Evolutionary conservation across 441 rosid genomes (phyloP), one percentile per base, ranked within the genome.

Genomic region (Sinapis alba): DNA sequence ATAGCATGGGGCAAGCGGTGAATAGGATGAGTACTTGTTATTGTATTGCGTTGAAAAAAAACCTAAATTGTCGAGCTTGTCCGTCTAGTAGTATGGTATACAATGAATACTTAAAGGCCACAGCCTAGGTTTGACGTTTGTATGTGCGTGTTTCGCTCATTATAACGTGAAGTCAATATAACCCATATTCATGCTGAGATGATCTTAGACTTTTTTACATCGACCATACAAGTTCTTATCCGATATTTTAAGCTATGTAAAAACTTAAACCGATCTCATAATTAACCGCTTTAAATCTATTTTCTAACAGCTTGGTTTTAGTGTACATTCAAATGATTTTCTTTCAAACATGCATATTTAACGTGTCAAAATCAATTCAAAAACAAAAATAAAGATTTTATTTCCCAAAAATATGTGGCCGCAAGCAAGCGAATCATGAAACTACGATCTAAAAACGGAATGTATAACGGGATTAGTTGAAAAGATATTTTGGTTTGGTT

Each of bases 1-100:
- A n/a, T n/a, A 41, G 69, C 69, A 65, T 65, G 58, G 38, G 57
- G 15, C 56, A 64, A 24, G 69, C 23, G 15, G 69, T 26, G 38
- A 65, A 15, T 26, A 45, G 3, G 26, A 45, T 47, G 70, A 27
- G 16, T 15, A 16, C 23, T 10, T 26, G 19, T 23, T 23, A 18
- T 21, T 21, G 23, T 43, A n/a, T 34, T 1, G 69, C 15, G 69
- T 47, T 65, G 8, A 65, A 47, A n/a, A n/a, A 45, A 26, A 24
- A 26, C 11, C 24, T 65, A 43, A 2, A n/a, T 15, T n/a, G 30
- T 43, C 16, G 53, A 36, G 53, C 26, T 63, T 21, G 53, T n/a
- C n/a, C n/a, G n/a, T 38, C 53, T 12, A 62, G 51, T 56, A 23
- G 60, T 54, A 51, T 47, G 19, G 54, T 16, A 47, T 15, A 47